Evolutionary conservation across 257 asterid species (phyloP).

Genomic region (Capsicum chinense): DNA sequence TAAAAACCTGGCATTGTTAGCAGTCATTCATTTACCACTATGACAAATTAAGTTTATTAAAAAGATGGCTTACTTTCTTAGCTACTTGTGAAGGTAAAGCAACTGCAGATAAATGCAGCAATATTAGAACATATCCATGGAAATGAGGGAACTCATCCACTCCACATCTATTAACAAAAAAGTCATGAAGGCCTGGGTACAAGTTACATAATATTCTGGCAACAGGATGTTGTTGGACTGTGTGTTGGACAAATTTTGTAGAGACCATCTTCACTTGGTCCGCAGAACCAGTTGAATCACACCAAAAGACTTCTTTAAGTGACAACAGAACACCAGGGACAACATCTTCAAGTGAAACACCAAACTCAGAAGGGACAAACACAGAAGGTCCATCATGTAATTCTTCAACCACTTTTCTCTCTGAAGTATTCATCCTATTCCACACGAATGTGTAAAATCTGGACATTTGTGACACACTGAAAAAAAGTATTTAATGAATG

Average conservation of each 20-base stretch:
- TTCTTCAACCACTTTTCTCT: conserved; percentile 60
- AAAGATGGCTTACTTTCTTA: conserved; percentile 56
- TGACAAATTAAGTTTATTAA: background rate
- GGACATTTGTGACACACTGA: conserved; percentile 86
- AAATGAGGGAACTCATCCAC: conserved; percentile 69
- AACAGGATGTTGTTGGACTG: conserved; percentile 35
- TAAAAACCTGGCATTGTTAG: background rate
- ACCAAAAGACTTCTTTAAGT: conserved; percentile 81
- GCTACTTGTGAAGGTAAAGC: conserved; percentile 78
- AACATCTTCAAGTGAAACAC: conserved; percentile 56
- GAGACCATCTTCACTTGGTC: conserved; percentile 49
- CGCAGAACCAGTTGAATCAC: conserved; percentile 56
- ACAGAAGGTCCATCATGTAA: conserved; percentile 71
- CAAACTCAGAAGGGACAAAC: conserved; percentile 66
- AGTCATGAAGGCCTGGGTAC: conserved; percentile 77
- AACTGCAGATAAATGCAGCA: conserved; percentile 63
- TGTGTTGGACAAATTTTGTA: conserved; percentile 40
- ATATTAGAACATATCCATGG: conserved; percentile 71
- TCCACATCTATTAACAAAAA: conserved; percentile 86
- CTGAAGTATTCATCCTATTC: conserved; percentile 67
- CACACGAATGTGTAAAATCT: conserved; percentile 73
- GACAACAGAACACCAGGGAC: conserved; percentile 73
- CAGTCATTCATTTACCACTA: background rate
- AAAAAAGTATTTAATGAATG: conserved; percentile 1
- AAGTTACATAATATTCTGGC: conserved; percentile 53